A percentile compares a stretch with the other conserved stretches of the same genome.
Conservation (phyloP, 495 filamentous ascomycete species). For the Neurospora cerealis region DNA sequence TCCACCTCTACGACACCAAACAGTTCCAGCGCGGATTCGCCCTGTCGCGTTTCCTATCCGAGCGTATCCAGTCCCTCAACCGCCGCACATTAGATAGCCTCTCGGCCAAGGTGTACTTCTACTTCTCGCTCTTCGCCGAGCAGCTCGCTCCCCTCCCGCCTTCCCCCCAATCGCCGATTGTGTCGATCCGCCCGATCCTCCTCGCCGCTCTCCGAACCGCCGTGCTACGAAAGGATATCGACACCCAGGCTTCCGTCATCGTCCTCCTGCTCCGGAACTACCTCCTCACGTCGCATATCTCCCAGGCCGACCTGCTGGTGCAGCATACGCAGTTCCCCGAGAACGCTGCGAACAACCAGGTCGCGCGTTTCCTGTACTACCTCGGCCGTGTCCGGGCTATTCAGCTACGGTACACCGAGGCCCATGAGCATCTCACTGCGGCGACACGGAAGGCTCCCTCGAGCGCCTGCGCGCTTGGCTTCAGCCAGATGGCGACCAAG, state of each 20-base stretch:
- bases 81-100: constrained; percentile 89
- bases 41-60: constrained; percentile 73
- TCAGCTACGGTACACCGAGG: constrained; percentile 90
- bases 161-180: constrained; percentile 71
- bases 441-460: constrained; percentile 92
- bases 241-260: constrained; percentile 91
- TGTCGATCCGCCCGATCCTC: constrained; percentile 75
- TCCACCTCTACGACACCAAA: constrained; percentile 79
- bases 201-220: constrained; percentile 85
- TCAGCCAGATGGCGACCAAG: constrained; percentile 92
- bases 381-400: constrained; percentile 92
- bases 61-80: constrained; percentile 79
- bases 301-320: constrained; percentile 90
- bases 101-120: constrained; percentile 93
- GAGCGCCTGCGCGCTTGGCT: constrained; percentile 77
- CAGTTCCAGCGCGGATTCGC: constrained; percentile 65
- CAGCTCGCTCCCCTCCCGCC: constrained; percentile 77
- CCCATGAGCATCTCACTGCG: constrained; percentile 84
- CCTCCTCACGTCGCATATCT: constrained; percentile 89
- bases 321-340: constrained; percentile 90
- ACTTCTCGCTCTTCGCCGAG: constrained; percentile 91
- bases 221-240: constrained; percentile 88
- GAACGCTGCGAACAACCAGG: constrained; percentile 92
- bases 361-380: constrained; percentile 93
- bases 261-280: constrained; percentile 94